Conservation (phyloP, 768 basidiomycete genomes). For the Tylopilus sp. region DNA sequence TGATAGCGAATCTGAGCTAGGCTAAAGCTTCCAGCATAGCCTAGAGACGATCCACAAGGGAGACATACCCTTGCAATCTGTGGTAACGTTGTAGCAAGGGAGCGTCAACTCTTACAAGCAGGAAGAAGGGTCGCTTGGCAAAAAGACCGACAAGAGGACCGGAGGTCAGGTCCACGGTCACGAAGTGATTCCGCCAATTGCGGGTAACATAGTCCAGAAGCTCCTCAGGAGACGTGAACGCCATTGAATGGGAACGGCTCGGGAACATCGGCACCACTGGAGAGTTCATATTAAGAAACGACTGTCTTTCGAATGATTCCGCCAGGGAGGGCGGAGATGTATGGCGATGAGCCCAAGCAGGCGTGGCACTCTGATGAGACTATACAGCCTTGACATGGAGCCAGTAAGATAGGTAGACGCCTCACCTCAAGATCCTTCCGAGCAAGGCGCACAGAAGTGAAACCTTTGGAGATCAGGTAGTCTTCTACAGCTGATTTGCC, state of each 20-base stretch:
- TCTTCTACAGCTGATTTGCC: conserved; percentile 60
- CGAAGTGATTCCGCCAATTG: conserved; percentile 77
- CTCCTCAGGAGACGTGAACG: conserved; percentile 45
- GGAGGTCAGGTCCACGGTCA: conserved; percentile 70
- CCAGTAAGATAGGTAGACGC: neutral
- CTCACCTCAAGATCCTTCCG: conserved; percentile 19
- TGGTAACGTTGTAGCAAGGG: conserved; percentile 68
- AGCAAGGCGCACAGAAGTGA: conserved; percentile 45
- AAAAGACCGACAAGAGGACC: conserved; percentile 62
- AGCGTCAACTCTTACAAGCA: conserved; percentile 81
- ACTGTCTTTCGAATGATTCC: conserved; percentile 5
- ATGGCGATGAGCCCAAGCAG: neutral
- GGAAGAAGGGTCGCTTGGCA: conserved; percentile 83
- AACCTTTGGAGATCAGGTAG: conserved; percentile 59
- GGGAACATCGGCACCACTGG: conserved; percentile 13
- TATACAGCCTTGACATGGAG: conserved; percentile 1
- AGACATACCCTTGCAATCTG: conserved; percentile 51
- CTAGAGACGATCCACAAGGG: neutral
- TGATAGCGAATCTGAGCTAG: conserved; percentile 25
- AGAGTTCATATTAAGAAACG: conserved; percentile 23
- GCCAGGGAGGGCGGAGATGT: neutral
- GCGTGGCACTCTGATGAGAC: neutral
- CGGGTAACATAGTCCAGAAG: conserved; percentile 75
- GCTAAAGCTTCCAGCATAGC: conserved; percentile 6
- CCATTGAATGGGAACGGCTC: conserved; percentile 20